phyloP scores from a whole-genome alignment of 306 rosid genomes.

The Luffa acutangula region DNA sequence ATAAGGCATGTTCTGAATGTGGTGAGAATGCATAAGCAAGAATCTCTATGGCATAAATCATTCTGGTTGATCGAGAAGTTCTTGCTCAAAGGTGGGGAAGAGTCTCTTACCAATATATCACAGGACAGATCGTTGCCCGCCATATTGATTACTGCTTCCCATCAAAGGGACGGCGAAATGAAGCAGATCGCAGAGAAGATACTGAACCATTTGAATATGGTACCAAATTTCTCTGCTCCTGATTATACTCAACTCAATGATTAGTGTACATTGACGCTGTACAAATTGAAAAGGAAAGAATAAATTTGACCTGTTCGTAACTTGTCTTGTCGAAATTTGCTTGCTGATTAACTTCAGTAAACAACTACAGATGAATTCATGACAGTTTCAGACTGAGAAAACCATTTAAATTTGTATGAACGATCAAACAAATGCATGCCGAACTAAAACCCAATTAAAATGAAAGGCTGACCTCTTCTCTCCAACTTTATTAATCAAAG shows the following conservation, averaged over 20 bases:
- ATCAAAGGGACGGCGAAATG: slow-evolving; percentile 25
- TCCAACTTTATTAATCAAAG: no score
- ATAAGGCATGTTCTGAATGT: slow-evolving; percentile 20
- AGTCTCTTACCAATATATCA: slow-evolving; percentile 22
- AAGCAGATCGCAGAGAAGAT: slow-evolving; percentile 34
- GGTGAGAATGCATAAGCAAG: slow-evolving; percentile 26
- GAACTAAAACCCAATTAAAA: background rate
- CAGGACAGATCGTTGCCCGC: slow-evolving; percentile 27
- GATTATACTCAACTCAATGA: slow-evolving; percentile 3
- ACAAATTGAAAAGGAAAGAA: background rate
- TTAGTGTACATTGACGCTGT: background rate
- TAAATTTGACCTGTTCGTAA: background rate
- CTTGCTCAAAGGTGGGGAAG: slow-evolving; percentile 26
- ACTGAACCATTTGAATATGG: slow-evolving; percentile 28
- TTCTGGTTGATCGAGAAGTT: slow-evolving; percentile 40
- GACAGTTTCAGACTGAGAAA: background rate
- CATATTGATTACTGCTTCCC: slow-evolving; percentile 30
- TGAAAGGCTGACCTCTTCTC: background rate
- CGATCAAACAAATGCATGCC: background rate
- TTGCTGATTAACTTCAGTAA: background rate
- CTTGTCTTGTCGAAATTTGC: background rate
- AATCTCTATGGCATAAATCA: slow-evolving; percentile 29
- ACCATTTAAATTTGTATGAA: background rate
- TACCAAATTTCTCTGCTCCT: slow-evolving; percentile 20
- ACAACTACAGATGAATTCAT: background rate